phyloP scores from a whole-genome alignment of 73 alveolate species.

The Blepharisma japonicum region DNA sequence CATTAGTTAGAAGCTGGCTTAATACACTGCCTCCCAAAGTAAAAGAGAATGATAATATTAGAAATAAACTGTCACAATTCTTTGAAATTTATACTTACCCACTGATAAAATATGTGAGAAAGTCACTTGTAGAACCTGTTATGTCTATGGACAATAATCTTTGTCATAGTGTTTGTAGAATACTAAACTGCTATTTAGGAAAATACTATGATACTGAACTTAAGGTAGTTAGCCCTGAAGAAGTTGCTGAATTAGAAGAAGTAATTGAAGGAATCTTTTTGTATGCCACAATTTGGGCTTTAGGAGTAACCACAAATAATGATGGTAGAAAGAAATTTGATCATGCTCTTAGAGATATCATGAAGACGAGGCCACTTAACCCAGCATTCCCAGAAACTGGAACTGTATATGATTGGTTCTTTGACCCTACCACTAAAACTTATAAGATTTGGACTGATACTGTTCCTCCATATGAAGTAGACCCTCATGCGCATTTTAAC shows the following conservation, averaged over 20 bases:
- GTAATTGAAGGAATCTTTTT: conserved; percentile 77
- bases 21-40: conserved; percentile 79
- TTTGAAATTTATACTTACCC: conserved; percentile 79
- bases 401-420: conserved; percentile 78
- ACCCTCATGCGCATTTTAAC: conserved; percentile 82
- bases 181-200: conserved; percentile 90
- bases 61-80: conserved; percentile 57
- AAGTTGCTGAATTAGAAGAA: conserved; percentile 81
- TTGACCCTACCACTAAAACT: conserved; percentile 66
- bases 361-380: conserved; percentile 15
- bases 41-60: conserved; percentile 65
- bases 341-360: conserved; percentile 63
- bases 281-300: conserved; percentile 88
- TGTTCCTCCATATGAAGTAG: conserved; percentile 75
- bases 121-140: conserved; percentile 71
- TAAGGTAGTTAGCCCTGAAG: conserved; percentile 85
- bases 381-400: conserved; percentile 66
- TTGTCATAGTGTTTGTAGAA: conserved; percentile 69
- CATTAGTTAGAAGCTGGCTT: conserved; percentile 86
- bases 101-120: conserved; percentile 63
- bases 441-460: conserved; percentile 90
- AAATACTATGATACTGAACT: conserved; percentile 79
- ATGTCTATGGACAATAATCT: conserved; percentile 78
- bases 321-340: conserved; percentile 93
- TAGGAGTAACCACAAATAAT: conserved; percentile 88